phyloP scores from a whole-genome alignment of 2,329 filamentous ascomycete species.

The Apiospora rasikravindrae region DNA sequence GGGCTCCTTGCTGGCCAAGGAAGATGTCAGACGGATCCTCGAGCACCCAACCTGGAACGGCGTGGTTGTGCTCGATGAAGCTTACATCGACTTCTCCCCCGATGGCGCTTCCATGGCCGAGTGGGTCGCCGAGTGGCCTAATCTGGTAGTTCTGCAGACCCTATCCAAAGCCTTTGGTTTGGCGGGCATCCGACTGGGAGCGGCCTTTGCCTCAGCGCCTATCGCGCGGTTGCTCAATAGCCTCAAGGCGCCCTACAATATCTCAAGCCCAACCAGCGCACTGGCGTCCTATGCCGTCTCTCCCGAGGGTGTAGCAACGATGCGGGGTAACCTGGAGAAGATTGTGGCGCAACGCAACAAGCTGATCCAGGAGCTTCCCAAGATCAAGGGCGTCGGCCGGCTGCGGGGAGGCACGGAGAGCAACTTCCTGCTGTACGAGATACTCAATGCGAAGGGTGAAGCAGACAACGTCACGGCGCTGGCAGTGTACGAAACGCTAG shows the following conservation, averaged over 20 bases:
- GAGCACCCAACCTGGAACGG: conserved; percentile 95
- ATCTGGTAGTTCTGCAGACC: conserved; percentile 97
- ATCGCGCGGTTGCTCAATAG: conserved; percentile 85
- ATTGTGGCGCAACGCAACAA: conserved; percentile 80
- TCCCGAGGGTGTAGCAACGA: conserved; percentile 69
- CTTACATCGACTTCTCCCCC: conserved; percentile 91
- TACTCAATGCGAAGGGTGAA: conserved; percentile 73
- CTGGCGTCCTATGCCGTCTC: conserved; percentile 78
- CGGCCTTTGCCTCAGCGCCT: conserved; percentile 76
- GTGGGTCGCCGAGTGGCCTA: conserved; percentile 91
- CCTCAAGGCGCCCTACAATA: conserved; percentile 95
- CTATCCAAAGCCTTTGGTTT: conserved; percentile 97
- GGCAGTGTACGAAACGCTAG: conserved; percentile 82
- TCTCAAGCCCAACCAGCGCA: conserved; percentile 84
- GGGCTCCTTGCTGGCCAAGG: conserved; percentile 76
- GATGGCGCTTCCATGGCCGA: conserved; percentile 82
- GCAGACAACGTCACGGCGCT: conserved; percentile 82
- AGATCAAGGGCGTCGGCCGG: conserved; percentile 77
- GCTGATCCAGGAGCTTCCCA: conserved; percentile 73
- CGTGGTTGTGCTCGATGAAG: conserved; percentile 87
- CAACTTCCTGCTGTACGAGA: conserved; percentile 92
- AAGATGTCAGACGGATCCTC: conserved; percentile 74
- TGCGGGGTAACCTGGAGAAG: conserved; percentile 71
- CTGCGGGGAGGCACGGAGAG: conserved; percentile 80
- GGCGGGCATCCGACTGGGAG: conserved; percentile 89